These are phyloP conservation scores for Mycena latifolia DNA, from an alignment of 768 basidiomycete species.

Conservation along the genomic window DNA sequence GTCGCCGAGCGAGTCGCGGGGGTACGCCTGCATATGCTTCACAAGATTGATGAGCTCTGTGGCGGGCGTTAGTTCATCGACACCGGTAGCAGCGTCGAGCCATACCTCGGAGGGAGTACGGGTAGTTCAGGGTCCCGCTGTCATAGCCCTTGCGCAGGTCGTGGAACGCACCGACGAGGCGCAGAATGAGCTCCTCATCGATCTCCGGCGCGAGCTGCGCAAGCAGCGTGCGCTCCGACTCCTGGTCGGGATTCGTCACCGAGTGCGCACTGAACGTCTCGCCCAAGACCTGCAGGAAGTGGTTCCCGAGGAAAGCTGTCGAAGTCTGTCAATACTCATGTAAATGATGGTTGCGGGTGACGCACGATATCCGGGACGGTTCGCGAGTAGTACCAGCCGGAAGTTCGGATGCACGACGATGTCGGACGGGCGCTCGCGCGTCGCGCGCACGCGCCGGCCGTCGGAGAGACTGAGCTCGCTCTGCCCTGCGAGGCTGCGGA, in stretches of 20 bases:
- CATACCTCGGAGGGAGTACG: constrained; percentile 76
- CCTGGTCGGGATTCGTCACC: constrained; percentile 75
- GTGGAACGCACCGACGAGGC: constrained; percentile 74
- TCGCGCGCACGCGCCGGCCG: constrained; percentile 66
- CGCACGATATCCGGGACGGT: constrained; percentile 78
- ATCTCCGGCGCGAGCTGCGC: constrained; percentile 73
- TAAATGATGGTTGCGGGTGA: constrained; percentile 5
- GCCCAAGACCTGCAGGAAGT: constrained; percentile 78
- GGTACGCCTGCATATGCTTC: constrained; percentile 72
- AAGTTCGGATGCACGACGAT: constrained; percentile 75
- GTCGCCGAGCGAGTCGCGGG: constrained; percentile 67
- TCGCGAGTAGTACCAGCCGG: constrained; percentile 72
- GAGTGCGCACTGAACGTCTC: constrained; percentile 78
- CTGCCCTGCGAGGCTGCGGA: constrained; percentile 76
- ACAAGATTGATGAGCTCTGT: constrained; percentile 76
- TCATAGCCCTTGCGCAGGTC: constrained; percentile 72
- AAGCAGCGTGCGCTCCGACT: constrained; percentile 71
- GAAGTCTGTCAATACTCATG: constrained; percentile 6
- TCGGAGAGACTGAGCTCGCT: constrained; percentile 74
- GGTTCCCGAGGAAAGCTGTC: constrained; percentile 78
- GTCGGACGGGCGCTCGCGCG: constrained; percentile 62
- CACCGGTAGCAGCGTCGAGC: background rate
- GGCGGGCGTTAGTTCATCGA: background rate
- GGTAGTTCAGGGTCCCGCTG: constrained; percentile 68
- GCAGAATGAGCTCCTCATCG: constrained; percentile 61